Conservation (phyloP, 2,329 filamentous ascomycete genomes). For the Penicillium sclerotiorum region DNA sequence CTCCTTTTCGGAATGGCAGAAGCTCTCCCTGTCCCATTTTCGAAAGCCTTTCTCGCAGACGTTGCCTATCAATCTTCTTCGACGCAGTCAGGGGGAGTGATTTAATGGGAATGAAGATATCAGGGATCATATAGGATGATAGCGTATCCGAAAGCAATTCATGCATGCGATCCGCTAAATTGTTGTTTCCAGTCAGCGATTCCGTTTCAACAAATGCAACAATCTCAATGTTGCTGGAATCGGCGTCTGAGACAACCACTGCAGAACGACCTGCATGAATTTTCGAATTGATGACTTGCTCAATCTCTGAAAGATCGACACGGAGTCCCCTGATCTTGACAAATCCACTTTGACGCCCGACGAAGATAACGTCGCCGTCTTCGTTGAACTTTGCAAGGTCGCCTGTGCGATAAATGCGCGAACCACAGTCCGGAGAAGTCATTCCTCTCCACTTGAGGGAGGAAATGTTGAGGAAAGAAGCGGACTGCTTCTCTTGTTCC, state of each 20-base stretch:
- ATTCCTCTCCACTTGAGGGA: not conserved
- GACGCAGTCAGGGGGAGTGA: not conserved
- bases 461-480: not conserved
- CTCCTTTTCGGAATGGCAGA: not conserved
- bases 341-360: not conserved
- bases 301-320: constrained; percentile 1
- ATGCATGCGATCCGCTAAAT: not conserved
- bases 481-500: not conserved
- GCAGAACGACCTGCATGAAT: not conserved
- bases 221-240: not conserved
- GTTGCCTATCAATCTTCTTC: constrained; percentile 1
- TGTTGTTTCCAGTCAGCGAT: not conserved
- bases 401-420: constrained; percentile 1
- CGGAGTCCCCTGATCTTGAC: constrained; percentile 4
- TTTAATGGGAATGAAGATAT: not conserved
- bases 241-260: not conserved
- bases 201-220: not conserved
- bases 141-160: not conserved
- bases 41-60: not conserved
- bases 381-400: constrained; percentile 2
- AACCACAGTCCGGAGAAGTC: not conserved
- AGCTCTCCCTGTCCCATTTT: constrained; percentile 1
- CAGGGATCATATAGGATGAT: constrained; percentile 7
- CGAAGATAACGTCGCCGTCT: not conserved
- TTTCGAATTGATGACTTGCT: not conserved